Evolutionary conservation across 2,329 filamentous ascomycete genomes (phyloP).

Genomic region (Lachnellula occidentalis): DNA sequence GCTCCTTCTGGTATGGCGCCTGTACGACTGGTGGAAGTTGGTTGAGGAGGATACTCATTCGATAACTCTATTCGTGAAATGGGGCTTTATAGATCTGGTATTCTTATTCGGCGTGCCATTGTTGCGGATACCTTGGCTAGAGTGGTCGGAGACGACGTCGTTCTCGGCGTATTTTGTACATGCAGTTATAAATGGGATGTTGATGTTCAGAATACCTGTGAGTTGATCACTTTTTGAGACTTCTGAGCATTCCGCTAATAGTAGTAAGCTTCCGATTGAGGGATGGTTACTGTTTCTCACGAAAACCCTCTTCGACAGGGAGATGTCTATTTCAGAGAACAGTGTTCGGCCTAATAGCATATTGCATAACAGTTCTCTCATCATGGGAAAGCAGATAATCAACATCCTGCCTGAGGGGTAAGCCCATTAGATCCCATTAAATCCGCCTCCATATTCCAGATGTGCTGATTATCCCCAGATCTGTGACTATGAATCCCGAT

Average conservation of each 20-base stretch:
- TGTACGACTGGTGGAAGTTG: constrained; percentile 78
- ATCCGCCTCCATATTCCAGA: neutral
- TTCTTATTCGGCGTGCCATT: constrained; percentile 85
- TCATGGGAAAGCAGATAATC: constrained; percentile 94
- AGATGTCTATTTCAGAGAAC: constrained; percentile 88
- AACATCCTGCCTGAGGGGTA: constrained; percentile 93
- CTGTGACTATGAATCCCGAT: constrained; percentile 81
- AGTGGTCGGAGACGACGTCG: constrained; percentile 66
- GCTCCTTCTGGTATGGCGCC: constrained; percentile 70
- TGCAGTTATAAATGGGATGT: constrained; percentile 68
- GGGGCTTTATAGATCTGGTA: constrained; percentile 78
- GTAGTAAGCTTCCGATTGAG: constrained; percentile 60
- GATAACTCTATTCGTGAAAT: constrained; percentile 90
- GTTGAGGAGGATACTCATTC: constrained; percentile 80
- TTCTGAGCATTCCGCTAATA: constrained; percentile 8
- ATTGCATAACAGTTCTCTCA: constrained; percentile 86
- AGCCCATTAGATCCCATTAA: constrained; percentile 22
- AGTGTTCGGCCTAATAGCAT: constrained; percentile 85
- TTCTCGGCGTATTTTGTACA: constrained; percentile 67
- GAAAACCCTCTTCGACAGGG: constrained; percentile 85
- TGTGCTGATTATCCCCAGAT: constrained; percentile 41
- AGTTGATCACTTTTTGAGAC: constrained; percentile 40
- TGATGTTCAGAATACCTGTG: constrained; percentile 82
- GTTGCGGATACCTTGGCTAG: constrained; percentile 91
- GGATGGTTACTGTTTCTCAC: constrained; percentile 66